Percentiles rank a stretch among this genome's conserved stretches.
These are phyloP conservation scores for Aphanomyces invadans DNA, from an alignment of 352 stramenopile species.

Conservation along the genomic window DNA sequence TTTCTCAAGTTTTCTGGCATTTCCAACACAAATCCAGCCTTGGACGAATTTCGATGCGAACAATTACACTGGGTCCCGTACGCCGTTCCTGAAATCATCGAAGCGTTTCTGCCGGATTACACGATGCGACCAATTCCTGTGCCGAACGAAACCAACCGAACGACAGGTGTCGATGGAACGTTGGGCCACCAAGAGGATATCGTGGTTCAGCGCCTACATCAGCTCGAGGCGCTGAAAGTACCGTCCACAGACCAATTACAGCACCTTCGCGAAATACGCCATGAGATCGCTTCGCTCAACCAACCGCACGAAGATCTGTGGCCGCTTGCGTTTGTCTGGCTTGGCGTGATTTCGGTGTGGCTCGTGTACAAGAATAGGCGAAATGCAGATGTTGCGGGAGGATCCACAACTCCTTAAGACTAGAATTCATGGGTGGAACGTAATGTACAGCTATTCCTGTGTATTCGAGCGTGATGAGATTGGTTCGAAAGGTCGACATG, in stretches of 20 bases:
- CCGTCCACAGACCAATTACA: neutral
- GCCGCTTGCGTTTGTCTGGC: neutral
- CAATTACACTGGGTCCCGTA: constrained; percentile 25
- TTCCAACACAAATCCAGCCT: neutral
- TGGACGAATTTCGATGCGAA: neutral
- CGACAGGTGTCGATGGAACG: neutral
- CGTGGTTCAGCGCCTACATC: neutral
- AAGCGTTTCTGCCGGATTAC: constrained; percentile 3
- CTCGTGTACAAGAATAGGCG: neutral
- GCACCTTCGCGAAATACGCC: neutral
- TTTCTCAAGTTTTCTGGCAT: constrained; percentile 8
- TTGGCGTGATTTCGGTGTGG: neutral
- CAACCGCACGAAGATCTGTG: neutral
- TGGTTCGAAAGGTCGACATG: too few relatives aligned
- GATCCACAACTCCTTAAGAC: neutral
- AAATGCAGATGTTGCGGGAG: neutral
- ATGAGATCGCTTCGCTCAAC: neutral
- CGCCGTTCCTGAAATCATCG: neutral
- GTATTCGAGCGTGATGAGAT: too few relatives aligned
- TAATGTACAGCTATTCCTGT: too few relatives aligned
- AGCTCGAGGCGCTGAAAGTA: neutral
- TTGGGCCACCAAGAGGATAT: neutral
- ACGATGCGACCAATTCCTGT: neutral
- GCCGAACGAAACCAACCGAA: neutral
- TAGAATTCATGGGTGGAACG: too few relatives aligned